Evolutionary conservation across 1,139 yeast genomes (phyloP), one percentile per base, ranked within the genome.

Genomic region (Yamadazyma friedrichii): DNA sequence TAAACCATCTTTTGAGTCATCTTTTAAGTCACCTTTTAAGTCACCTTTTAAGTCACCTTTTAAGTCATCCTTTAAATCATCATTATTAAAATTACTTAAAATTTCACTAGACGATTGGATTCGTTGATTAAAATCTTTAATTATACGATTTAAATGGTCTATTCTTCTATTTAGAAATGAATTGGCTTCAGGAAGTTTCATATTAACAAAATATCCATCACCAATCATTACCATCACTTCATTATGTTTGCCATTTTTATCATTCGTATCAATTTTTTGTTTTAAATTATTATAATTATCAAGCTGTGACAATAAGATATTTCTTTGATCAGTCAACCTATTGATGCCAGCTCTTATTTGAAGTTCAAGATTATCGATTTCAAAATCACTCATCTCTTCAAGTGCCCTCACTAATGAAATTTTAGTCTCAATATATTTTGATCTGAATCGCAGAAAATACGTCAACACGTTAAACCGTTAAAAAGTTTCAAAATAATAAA

Each of bases 201-300:
- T 70, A 40, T 79, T 79, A 15, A 71, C 78, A 56, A 78, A 82
- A 50, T 79, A 80, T 6, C 80, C 87, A 46, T 73, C 80, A 0
- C 89, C 89, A 6, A 84, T 52, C 36, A 67, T 64, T 3, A 79
- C 70, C 52, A 68, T 67, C 4, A 78, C 62, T 12, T 44, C 49
- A 3, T 49, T 54, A 6, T 27, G 10, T n/a, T 11, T 6, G 9
- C 28, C 28, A 26, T 26, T 20, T n/a, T 8, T 35, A 29, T 34
- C 11, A 11, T 35, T 28, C 16, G 31, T 26, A 2, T 9, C 6
- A n/a, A 40, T 26, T 26, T 31, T 17, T n/a, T 9, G 6, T 20
- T 6, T 9, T 11, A 48, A 34, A 3, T n/a, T 9, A 27, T 36
- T 28, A 35, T 50, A 50, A 1, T 32, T 41, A 26, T 46, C 51